Conservation (phyloP, 2,329 filamentous ascomycete species). For the Calonectria fujianensis region DNA sequence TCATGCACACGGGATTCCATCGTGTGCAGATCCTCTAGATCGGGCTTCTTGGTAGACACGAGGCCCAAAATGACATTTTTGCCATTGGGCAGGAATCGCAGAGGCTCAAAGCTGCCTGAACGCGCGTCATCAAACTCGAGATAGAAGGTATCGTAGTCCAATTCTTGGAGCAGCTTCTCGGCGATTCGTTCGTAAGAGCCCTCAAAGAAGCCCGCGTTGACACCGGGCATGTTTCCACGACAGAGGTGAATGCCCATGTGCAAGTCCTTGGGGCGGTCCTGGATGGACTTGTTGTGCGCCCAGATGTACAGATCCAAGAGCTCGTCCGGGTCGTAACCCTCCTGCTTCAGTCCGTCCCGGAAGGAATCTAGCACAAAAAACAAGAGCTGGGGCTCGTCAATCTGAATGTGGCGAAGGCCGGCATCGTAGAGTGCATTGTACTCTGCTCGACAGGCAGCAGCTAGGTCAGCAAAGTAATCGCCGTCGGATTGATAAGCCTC, state of each 20-base stretch:
- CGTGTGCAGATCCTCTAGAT: background rate
- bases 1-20: background rate
- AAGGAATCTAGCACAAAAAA: constrained; percentile 22
- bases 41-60: constrained; percentile 16
- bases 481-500: constrained; percentile 7
- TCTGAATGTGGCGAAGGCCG: constrained; percentile 17
- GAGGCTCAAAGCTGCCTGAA: constrained; percentile 18
- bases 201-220: constrained; percentile 76
- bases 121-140: constrained; percentile 23
- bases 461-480: constrained; percentile 2
- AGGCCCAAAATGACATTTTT: constrained; percentile 25
- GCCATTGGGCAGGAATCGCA: constrained; percentile 9
- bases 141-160: constrained; percentile 20
- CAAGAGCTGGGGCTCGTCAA: constrained; percentile 19
- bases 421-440: constrained; percentile 12
- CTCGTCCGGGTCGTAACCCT: constrained; percentile 23
- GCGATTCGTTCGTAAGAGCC: constrained; percentile 72
- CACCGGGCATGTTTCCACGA: constrained; percentile 77
- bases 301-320: constrained; percentile 30
- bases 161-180: constrained; percentile 7
- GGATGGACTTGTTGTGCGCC: constrained; percentile 65
- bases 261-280: constrained; percentile 77
- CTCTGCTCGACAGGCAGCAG: background rate
- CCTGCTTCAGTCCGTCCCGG: background rate
- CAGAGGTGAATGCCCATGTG: constrained; percentile 85